phyloP scores from a whole-genome alignment of 768 basidiomycete species.

The Leccinum truebloodii region DNA sequence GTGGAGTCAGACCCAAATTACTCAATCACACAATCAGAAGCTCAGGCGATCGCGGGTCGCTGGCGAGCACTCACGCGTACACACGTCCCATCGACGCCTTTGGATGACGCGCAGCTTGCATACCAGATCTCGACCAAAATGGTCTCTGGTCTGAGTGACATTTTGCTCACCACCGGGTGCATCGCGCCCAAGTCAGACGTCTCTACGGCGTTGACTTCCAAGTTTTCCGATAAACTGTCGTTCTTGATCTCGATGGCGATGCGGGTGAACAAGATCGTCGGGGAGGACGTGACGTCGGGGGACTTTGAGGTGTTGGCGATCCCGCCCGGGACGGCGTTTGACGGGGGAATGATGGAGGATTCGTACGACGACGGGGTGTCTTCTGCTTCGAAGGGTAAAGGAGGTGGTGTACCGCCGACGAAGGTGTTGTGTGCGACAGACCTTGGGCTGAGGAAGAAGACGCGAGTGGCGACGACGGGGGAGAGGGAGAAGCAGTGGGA shows the following conservation, averaged over 20 bases:
- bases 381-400: constrained; percentile 7
- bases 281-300: constrained; percentile 33
- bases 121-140: constrained; percentile 27
- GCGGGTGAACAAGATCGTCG: constrained; percentile 43
- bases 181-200: constrained; percentile 27
- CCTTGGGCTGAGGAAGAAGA: constrained; percentile 36
- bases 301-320: constrained; percentile 34
- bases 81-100: constrained; percentile 27
- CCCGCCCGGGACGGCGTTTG: constrained; percentile 26
- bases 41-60: constrained; percentile 44
- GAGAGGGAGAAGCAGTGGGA: constrained; percentile 34
- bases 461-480: constrained; percentile 24
- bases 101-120: constrained; percentile 25
- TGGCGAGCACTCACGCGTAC: constrained; percentile 45
- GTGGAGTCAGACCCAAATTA: not conserved
- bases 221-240: constrained; percentile 45
- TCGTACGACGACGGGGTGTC: constrained; percentile 31
- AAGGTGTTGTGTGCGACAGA: constrained; percentile 40
- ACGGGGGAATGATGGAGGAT: constrained; percentile 32
- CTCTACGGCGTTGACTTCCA: constrained; percentile 39
- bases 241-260: constrained; percentile 47
- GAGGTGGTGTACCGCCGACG: not conserved
- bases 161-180: constrained; percentile 33
- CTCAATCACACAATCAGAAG: constrained; percentile 32
- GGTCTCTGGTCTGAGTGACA: constrained; percentile 29